Evolutionary conservation across 1,284 basidiomycete species (phyloP).

Genomic region (Cutaneotrichosporon cutaneum): DNA sequence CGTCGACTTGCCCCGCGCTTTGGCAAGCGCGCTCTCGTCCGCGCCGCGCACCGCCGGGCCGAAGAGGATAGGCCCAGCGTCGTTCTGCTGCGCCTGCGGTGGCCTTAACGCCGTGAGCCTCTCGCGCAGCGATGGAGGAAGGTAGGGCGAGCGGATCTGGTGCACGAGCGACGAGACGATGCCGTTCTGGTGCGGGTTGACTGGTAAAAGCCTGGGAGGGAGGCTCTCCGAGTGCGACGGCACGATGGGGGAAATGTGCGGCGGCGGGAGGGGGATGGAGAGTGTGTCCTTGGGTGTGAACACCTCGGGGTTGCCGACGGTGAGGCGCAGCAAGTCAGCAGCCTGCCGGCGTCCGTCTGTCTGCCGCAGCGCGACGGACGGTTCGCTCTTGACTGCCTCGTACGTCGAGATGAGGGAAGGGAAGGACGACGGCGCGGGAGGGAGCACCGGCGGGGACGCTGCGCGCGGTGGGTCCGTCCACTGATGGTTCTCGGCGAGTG

Average conservation of each 20-base stretch:
- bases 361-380: slow-evolving; percentile 36
- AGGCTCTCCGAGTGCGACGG: slow-evolving; percentile 35
- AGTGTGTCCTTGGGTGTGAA: slow-evolving; percentile 39
- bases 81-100: slow-evolving; percentile 27
- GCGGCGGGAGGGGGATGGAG: slow-evolving; percentile 28
- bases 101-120: slow-evolving; percentile 44
- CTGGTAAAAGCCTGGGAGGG: slow-evolving; percentile 33
- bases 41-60: slow-evolving; percentile 41
- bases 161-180: slow-evolving; percentile 37
- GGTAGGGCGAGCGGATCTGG: slow-evolving; percentile 39
- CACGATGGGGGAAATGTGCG: slow-evolving; percentile 35
- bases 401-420: slow-evolving; percentile 37
- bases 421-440: slow-evolving; percentile 36
- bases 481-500: slow-evolving; percentile 31
- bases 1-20: slow-evolving; percentile 38
- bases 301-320: slow-evolving; percentile 36
- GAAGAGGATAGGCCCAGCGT: slow-evolving; percentile 34
- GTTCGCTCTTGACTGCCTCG: slow-evolving; percentile 32
- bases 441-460: slow-evolving; percentile 9
- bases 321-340: slow-evolving; percentile 36
- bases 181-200: slow-evolving; percentile 36
- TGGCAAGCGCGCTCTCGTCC: slow-evolving; percentile 34
- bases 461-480: slow-evolving; percentile 31
- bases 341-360: slow-evolving; percentile 39
- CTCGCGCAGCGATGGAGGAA: slow-evolving; percentile 41